Conservation (phyloP, 1,284 basidiomycete species). For the Puccinia novopanici region DNA sequence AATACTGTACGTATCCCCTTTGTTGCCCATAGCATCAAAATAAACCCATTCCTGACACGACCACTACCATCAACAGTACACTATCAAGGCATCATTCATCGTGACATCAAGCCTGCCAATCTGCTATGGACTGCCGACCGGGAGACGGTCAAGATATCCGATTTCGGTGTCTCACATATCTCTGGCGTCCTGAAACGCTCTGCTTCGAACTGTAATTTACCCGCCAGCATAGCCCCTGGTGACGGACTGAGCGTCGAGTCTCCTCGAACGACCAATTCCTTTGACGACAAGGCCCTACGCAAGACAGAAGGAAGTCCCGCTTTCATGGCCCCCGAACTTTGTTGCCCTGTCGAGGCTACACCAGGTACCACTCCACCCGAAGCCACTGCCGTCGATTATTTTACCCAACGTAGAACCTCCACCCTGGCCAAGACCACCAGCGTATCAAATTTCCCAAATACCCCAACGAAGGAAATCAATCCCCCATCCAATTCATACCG, state of each 20-base stretch:
- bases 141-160: conserved; percentile 84
- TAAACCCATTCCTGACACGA: too few species aligned
- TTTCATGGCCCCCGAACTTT: conserved; percentile 96
- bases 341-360: conserved; percentile 63
- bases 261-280: conserved; percentile 60
- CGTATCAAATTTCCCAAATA: conserved; percentile 16
- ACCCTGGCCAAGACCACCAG: conserved; percentile 54
- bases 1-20: conserved; percentile 71
- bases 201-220: conserved; percentile 50
- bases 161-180: conserved; percentile 96
- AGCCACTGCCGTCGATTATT: conserved; percentile 48
- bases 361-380: conserved; percentile 53
- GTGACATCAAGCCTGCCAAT: conserved; percentile 98
- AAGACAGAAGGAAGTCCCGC: conserved; percentile 95
- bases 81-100: conserved; percentile 95
- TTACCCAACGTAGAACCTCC: conserved; percentile 22
- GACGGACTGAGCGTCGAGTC: conserved; percentile 4
- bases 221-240: conserved; percentile 19
- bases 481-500: conserved; percentile 6
- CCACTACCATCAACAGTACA: conserved; percentile 68
- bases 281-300: conserved; percentile 82
- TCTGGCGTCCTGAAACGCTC: conserved; percentile 75
- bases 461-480: conserved; percentile 17
- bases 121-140: conserved; percentile 83
- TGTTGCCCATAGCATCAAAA: background rate